Base-by-base conservation (phyloP, 2,329 filamentous ascomycete genomes). In the Monilinia fructicola region DNA sequence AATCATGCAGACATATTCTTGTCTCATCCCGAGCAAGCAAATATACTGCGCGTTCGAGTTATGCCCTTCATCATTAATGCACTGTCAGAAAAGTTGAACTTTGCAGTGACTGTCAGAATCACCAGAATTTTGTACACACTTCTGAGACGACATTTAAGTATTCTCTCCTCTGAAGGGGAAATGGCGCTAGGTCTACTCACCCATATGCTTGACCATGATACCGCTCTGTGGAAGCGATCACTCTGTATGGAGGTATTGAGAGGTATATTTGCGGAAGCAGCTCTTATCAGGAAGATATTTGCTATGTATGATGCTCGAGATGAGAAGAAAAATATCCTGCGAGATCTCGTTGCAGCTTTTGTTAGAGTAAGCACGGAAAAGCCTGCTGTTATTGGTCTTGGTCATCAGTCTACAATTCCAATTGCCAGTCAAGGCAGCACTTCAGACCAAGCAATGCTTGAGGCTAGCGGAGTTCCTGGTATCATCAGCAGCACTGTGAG, bases 291-390 rank as follows among this genome's bases (percentile, higher is more conserved):
- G 53, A 87, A 89, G 48, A 91, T 97, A 2, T 98, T 92, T 75
- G 83, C 86, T 9, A 81, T 90, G 21, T 98, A 92, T 72, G 94
- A 99, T 75, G 84, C 85, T 18, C 81, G 86, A 61, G 83, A 91
- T 54, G 88, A 86, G 4, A 87, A 90, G 72, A 94, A 89, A 72
- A 83, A 89, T 61, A 86, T 98, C 26, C 80, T 99, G 28, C 90
- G 91, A 73, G 90, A 93, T 67, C 83, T 97, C 68, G 90, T 95
- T 69, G 91, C 92, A 12, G 89, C 90, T 0, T 93, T 99, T 75
- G 95, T 98, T n/a, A 87, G 93, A 18, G 81, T 98, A 11, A 94
- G 94, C 65, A 93, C 93, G 0, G 95, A 99, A 75, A 97, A 93
- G 74, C 95, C 95, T 1, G 81, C 86, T 0, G 83, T 96, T 35